phyloP scores from a whole-genome alignment of 208 protist genomes.

The Leishmania tropica region DNA sequence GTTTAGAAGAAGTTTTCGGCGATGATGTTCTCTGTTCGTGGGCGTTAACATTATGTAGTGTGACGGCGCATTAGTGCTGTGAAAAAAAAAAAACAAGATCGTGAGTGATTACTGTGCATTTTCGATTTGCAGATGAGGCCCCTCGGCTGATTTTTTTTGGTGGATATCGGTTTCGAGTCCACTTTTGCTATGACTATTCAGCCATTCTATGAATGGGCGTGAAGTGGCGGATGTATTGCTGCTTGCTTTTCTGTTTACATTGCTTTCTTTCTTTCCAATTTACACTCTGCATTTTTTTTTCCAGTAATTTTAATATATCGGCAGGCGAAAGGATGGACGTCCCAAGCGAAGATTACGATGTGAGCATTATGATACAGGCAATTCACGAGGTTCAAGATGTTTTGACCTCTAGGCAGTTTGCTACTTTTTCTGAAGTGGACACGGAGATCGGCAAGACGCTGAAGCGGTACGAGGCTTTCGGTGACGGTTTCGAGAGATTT shows the following conservation, averaged over 20 bases:
- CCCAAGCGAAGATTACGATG: slow-evolving; percentile 78
- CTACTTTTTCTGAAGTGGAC: slow-evolving; percentile 84
- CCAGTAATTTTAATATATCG: not conserved
- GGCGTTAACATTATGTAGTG: not conserved
- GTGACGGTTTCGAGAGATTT: slow-evolving; percentile 85
- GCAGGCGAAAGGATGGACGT: slow-evolving; percentile 57
- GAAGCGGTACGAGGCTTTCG: slow-evolving; percentile 66
- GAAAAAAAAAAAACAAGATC: not conserved
- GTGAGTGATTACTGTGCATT: not conserved
- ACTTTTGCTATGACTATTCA: too few relatives aligned
- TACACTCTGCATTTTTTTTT: not conserved
- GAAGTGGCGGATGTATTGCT: not conserved
- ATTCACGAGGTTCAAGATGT: slow-evolving; percentile 73
- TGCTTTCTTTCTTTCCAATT: not conserved
- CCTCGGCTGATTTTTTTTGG: not conserved
- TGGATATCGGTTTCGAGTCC: not conserved
- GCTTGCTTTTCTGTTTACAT: not conserved
- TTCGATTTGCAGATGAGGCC: not conserved
- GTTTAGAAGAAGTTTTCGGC: not conserved
- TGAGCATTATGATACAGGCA: slow-evolving; percentile 69
- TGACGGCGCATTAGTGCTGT: not conserved
- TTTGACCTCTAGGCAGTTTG: slow-evolving; percentile 53
- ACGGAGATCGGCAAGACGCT: slow-evolving; percentile 72
- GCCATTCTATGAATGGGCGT: too few relatives aligned
- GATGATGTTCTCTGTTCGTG: not conserved